A percentile compares a stretch with the other conserved stretches of the same genome.
These are phyloP conservation scores for Penicillium ochrochloron DNA, from an alignment of 495 filamentous ascomycete genomes.

Conservation along the genomic window DNA sequence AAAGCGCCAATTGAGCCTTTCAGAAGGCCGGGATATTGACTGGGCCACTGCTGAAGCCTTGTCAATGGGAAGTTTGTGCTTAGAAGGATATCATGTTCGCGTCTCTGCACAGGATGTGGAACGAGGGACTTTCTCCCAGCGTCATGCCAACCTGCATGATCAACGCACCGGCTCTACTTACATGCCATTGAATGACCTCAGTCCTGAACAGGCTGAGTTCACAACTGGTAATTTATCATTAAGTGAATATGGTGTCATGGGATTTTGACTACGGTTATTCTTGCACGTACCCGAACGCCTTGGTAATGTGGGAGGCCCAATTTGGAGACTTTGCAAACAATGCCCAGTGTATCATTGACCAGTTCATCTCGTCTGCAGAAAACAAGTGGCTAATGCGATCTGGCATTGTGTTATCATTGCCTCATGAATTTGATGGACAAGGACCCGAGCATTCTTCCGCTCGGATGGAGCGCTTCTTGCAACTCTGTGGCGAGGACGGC, in stretches of 20 bases:
- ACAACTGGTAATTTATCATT: neutral
- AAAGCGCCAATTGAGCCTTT: neutral
- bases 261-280: neutral
- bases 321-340: neutral
- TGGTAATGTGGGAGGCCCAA: neutral
- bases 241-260: conserved; percentile 5
- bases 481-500: too few species aligned
- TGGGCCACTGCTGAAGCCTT: neutral
- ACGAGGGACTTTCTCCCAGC: conserved; percentile 6
- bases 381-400: neutral
- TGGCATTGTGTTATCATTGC: neutral
- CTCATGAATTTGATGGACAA: conserved; percentile 4
- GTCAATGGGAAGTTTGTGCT: neutral
- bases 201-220: neutral
- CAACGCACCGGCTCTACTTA: neutral
- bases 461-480: conserved; percentile 2
- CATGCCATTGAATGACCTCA: neutral
- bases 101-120: conserved; percentile 1
- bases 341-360: neutral
- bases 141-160: neutral
- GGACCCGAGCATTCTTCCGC: conserved; percentile 1
- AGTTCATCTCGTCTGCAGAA: neutral
- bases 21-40: neutral
- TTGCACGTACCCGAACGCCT: neutral
- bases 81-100: conserved; percentile 7